Evolutionary conservation across 2,329 filamentous ascomycete genomes (phyloP), one percentile per base, ranked within the genome.

Genomic region (Xylariaceae sp.): DNA sequence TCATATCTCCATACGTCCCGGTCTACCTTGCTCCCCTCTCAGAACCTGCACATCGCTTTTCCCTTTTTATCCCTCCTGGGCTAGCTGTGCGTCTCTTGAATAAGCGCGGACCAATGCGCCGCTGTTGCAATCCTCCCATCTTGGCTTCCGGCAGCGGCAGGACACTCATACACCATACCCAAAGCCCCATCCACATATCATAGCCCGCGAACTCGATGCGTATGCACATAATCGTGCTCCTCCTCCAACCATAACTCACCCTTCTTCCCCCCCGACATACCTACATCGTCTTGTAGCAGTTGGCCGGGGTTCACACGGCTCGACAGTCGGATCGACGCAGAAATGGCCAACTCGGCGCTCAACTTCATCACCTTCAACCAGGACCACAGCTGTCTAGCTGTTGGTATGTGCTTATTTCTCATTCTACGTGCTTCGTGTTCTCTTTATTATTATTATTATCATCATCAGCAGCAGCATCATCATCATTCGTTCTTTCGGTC

Each of bases 351-450:
- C 61, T 85, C 87, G 71, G 76, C 84, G 47, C 90, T 97, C 77
- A 99, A 99, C 74, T 99, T 95, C 75, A 90, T 99, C 67, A 96
- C 92, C 42, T 99, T 97, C 75, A 99, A 99, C 74, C 94, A 99
- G 78, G 94, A 99, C 78, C 91, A 96, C 77, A 95, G 89, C 80
- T 92, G 92, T 73, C 80, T 99, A 62, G 92, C 92, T 76, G 91
- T 99, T 65, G 92, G 90, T 91, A 78, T 68, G 86, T 73, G 54
- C 27, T 42, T 41, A 49, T 35, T 42, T 46, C 43, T 39, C 37
- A 29, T 31, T 32, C 47, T 30, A 19, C 9, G 9, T 27, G 12
- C 40, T 4, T 43, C 26, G 19, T 50, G 12, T 31, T 19, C 19
- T 19, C 19, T 19, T 19, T 1, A 19, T 19, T 19, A 19, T 19